A percentile compares a stretch with the other conserved stretches of the same genome.
Evolutionary conservation across 495 filamentous ascomycete species (phyloP).

Genomic region (Entonaema liquescens): DNA sequence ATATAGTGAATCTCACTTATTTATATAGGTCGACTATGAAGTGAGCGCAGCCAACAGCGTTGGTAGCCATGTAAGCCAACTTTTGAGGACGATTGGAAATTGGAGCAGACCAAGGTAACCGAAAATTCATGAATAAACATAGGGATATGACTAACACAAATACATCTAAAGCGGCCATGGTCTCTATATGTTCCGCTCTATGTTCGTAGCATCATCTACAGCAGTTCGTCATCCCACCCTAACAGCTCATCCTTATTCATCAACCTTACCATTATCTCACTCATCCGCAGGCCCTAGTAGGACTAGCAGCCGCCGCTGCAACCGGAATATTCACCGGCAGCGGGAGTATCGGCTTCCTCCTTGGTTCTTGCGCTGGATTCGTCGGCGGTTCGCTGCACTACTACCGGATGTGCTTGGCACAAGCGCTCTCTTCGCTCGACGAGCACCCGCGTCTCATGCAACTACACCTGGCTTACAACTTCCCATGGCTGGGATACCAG

Average conservation of each 20-base stretch:
- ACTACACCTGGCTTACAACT: slow-evolving; percentile 35
- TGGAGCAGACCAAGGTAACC: slow-evolving; percentile 36
- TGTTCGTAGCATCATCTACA: slow-evolving; percentile 31
- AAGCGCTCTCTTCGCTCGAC: slow-evolving; percentile 28
- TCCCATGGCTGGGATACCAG: slow-evolving; percentile 35
- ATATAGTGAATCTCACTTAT: not conserved
- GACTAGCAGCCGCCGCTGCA: slow-evolving; percentile 26
- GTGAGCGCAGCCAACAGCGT: slow-evolving; percentile 13
- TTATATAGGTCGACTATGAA: slow-evolving; percentile 28
- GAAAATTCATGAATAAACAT: not conserved
- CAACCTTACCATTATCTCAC: not conserved
- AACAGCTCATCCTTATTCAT: not conserved
- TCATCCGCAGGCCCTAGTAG: slow-evolving; percentile 22
- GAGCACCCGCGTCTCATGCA: slow-evolving; percentile 37
- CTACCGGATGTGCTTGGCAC: slow-evolving; percentile 24
- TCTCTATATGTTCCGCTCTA: slow-evolving; percentile 37
- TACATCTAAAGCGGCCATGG: slow-evolving; percentile 24
- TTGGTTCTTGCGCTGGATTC: slow-evolving; percentile 31
- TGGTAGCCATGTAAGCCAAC: slow-evolving; percentile 34
- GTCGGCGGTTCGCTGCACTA: slow-evolving; percentile 30
- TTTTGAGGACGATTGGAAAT: slow-evolving; percentile 32
- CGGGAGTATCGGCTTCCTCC: slow-evolving; percentile 26
- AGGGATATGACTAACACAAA: not conserved
- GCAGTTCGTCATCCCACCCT: slow-evolving; percentile 16
- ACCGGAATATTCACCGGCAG: slow-evolving; percentile 24